Evolutionary conservation across 108 stramenopile genomes (phyloP).

Genomic region (Fistulifera pelliculosa): DNA sequence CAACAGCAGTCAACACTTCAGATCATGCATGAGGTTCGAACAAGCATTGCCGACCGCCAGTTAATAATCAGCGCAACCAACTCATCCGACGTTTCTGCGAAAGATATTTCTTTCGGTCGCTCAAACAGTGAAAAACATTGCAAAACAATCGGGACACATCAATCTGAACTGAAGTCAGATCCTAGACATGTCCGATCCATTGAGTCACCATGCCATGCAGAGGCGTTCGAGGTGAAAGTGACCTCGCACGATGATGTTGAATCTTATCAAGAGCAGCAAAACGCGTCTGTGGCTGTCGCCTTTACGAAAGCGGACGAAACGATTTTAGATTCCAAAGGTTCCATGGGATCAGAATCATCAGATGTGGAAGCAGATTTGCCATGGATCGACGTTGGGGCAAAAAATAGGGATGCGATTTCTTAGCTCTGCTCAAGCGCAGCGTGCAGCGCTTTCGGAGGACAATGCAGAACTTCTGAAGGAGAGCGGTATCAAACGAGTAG

Average conservation of each 20-base stretch:
- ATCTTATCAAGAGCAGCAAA: background rate
- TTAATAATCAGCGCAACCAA: background rate
- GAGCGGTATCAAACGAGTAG: too few relatives aligned
- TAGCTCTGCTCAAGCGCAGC: conserved; percentile 57
- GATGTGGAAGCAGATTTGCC: conserved; percentile 24
- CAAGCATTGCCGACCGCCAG: background rate
- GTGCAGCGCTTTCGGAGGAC: conserved; percentile 7
- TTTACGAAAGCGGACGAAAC: background rate
- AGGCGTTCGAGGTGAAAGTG: background rate
- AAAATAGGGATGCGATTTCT: conserved; percentile 71
- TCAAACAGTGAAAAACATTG: background rate
- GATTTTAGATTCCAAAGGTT: background rate
- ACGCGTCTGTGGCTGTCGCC: background rate
- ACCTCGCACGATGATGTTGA: background rate
- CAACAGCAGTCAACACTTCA: background rate
- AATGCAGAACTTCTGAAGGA: background rate
- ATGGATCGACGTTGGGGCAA: conserved; percentile 73
- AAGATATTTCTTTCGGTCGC: background rate
- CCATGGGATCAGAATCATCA: background rate
- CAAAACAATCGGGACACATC: background rate
- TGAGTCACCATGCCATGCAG: background rate
- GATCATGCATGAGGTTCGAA: too few relatives aligned
- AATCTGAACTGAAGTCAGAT: background rate
- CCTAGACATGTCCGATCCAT: background rate
- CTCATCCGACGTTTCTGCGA: background rate